phyloP scores from a whole-genome alignment of 2,329 filamentous ascomycete species.

The Trichoderma sp. region DNA sequence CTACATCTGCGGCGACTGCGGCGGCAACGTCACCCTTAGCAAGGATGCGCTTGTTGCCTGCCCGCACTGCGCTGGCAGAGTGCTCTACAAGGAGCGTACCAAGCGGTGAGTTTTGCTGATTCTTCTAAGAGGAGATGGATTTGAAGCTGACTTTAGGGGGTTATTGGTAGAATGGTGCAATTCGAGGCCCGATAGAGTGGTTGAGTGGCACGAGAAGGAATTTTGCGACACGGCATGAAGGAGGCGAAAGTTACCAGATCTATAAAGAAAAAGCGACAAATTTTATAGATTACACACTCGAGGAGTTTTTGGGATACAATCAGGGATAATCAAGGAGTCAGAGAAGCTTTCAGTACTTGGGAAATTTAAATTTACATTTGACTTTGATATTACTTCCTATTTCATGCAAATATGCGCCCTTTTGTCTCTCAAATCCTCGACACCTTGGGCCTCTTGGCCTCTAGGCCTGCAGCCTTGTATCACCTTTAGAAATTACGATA shows the following conservation, averaged over 20 bases:
- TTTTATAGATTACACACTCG: constrained; percentile 11
- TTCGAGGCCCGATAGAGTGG: constrained; percentile 79
- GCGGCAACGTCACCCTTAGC: constrained; percentile 43
- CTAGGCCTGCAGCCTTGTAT: not conserved
- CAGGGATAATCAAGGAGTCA: constrained; percentile 7
- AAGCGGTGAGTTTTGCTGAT: constrained; percentile 70
- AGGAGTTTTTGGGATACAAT: constrained; percentile 23
- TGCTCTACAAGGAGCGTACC: constrained; percentile 96
- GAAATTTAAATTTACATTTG: constrained; percentile 1
- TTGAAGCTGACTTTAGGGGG: not conserved
- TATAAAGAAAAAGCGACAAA: not conserved
- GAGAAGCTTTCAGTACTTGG: constrained; percentile 2
- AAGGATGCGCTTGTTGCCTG: constrained; percentile 54
- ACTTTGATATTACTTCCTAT: constrained; percentile 17
- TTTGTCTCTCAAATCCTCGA: not conserved
- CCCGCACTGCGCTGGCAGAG: constrained; percentile 78
- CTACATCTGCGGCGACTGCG: constrained; percentile 50
- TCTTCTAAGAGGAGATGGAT: too few relatives aligned
- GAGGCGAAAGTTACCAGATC: not conserved
- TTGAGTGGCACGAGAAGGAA: not conserved
- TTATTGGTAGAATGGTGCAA: constrained; percentile 79
- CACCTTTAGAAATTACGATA: not conserved
- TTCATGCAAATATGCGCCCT: constrained; percentile 6
- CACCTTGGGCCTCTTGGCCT: not conserved
- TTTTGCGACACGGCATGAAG: not conserved